Evolutionary conservation across 768 basidiomycete genomes (phyloP), one percentile per base, ranked within the genome.

Genomic region (Tylopilus cervinicoccineus): DNA sequence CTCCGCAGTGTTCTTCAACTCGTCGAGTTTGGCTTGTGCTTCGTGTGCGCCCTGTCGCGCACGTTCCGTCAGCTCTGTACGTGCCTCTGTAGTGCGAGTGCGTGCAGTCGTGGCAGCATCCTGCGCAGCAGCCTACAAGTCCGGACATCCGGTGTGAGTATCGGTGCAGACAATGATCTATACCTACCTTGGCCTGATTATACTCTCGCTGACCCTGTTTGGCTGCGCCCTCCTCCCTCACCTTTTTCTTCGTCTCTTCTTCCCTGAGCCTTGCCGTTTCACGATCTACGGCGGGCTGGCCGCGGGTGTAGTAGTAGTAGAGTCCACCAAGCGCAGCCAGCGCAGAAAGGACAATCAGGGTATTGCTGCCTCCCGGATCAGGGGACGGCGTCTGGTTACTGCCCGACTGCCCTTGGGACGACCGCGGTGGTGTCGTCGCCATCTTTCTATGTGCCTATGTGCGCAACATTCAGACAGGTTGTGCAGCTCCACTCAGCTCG

Each of bases 281-380:
- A 19, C 54, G 58, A 38, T 60, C 51, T 27, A 61, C 45, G 1
- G 51, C 57, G 28, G 53, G 48, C 20, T 52, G 36, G 29, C 55
- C 60, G 39, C 52, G 59, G n/a, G 59, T 54, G 59, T 69, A 71
- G 54, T 70, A 74, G 45, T 68, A 67, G 54, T 71, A 73, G 31
- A 67, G 51, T 12, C 61, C 71, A 4, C 65, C 73, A 40, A 69
- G 59, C 2, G 65, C 68, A 7, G 60, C 70, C 28, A 60, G 49
- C 12, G 66, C 65, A 16, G 67, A 57, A 34, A 70, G 59, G 32
- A 62, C 26, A 43, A 72, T 61, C 36, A 66, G 32, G 16, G 57
- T 56, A 43, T 62, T 67, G 52, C 46, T 62, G 24, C 61, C 54
- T 20, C 59, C 55, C 0, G 50, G 48, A 12, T 14, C 45, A 31